Percentiles rank a stretch among this genome's conserved stretches.
Conservation (phyloP, 1,284 basidiomycete species). For the Ceraceosorus bombacis region DNA sequence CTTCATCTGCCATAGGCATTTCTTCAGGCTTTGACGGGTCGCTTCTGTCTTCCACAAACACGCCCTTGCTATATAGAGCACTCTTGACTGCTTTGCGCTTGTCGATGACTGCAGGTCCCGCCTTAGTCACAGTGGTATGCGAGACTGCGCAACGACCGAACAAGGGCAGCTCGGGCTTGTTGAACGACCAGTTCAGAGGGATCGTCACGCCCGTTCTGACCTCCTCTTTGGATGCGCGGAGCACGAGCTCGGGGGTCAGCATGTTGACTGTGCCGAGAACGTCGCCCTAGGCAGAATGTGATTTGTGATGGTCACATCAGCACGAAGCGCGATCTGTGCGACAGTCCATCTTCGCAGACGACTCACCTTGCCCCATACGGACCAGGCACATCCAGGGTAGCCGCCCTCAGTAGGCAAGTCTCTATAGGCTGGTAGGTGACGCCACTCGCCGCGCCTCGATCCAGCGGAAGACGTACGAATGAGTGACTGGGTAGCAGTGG, state of each 20-base stretch:
- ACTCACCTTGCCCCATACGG: slow-evolving; percentile 57
- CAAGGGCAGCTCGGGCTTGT: slow-evolving; percentile 18
- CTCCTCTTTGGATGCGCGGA: slow-evolving; percentile 59
- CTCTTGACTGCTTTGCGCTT: background rate
- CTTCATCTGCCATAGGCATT: slow-evolving; percentile 35
- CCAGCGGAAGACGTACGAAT: background rate
- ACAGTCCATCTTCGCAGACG: no score
- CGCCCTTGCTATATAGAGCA: background rate
- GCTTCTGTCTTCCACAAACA: background rate
- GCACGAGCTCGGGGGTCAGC: slow-evolving; percentile 60
- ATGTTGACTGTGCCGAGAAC: slow-evolving; percentile 65
- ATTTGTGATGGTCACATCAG: no score
- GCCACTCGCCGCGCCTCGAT: slow-evolving; percentile 18
- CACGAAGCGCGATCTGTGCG: no score
- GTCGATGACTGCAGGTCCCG: background rate
- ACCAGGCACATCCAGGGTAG: slow-evolving; percentile 56
- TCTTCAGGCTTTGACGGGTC: slow-evolving; percentile 7
- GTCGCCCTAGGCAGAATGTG: slow-evolving; percentile 51
- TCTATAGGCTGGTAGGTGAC: slow-evolving; percentile 24
- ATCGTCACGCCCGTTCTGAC: slow-evolving; percentile 50
- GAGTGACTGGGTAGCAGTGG: slow-evolving; percentile 2
- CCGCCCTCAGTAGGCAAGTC: slow-evolving; percentile 33
- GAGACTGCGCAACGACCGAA: background rate
- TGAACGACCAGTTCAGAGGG: slow-evolving; percentile 36
- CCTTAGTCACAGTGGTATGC: background rate